phyloP scores from a whole-genome alignment of 495 filamentous ascomycete species.

The Penicillium goetzii region DNA sequence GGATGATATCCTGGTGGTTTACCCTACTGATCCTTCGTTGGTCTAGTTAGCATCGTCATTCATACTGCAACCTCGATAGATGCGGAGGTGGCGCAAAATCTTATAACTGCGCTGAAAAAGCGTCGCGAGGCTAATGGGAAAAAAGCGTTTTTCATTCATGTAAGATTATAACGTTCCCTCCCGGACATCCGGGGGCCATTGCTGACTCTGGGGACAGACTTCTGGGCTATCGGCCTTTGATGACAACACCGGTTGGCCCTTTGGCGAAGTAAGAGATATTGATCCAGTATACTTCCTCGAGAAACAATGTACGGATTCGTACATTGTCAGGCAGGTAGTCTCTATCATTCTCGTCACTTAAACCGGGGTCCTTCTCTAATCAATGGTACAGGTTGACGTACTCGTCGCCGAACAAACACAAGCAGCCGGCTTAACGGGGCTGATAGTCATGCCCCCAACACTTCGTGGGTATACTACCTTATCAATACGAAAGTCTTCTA shows the following conservation, averaged over 20 bases:
- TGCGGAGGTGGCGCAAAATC: conserved; percentile 1
- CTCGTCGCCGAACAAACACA: conserved; percentile 13
- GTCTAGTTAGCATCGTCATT: conserved; percentile 11
- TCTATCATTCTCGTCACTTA: background rate
- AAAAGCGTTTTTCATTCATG: conserved; percentile 9
- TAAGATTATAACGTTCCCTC: background rate
- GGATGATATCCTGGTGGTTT: background rate
- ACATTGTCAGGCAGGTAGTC: conserved; percentile 12
- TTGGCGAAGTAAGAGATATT: conserved; percentile 12
- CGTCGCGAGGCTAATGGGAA: conserved; percentile 12
- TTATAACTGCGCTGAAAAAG: conserved; percentile 6
- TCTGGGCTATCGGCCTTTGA: conserved; percentile 1
- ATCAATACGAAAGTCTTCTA: background rate
- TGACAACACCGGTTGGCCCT: conserved; percentile 15
- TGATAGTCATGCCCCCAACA: conserved; percentile 13
- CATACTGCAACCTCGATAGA: conserved; percentile 16
- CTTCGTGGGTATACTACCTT: background rate
- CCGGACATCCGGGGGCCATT: background rate
- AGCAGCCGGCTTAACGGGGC: conserved; percentile 5
- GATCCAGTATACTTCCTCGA: conserved; percentile 15
- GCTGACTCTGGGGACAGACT: background rate
- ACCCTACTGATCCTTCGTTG: background rate
- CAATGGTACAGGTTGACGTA: conserved; percentile 5
- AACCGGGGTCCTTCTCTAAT: background rate
- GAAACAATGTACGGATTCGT: conserved; percentile 11